These are phyloP conservation scores for Trametes meyenii DNA, from an alignment of 768 basidiomycete species.

Conservation along the genomic window DNA sequence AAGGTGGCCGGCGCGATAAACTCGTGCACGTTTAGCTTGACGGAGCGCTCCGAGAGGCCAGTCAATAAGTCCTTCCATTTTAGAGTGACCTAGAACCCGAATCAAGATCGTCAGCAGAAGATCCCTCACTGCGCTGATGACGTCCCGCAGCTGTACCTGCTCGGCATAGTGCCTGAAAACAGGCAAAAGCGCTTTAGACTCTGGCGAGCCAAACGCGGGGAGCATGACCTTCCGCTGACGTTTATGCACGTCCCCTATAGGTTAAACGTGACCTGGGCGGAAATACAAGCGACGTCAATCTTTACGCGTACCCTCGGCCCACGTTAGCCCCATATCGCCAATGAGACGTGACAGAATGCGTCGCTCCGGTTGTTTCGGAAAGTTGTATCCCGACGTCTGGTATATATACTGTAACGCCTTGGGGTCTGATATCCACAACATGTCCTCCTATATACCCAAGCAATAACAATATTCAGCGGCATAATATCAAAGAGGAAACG, in stretches of 20 bases:
- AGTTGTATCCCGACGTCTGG: slow-evolving; percentile 59
- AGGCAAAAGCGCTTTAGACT: slow-evolving; percentile 38
- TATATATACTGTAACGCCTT: slow-evolving; percentile 62
- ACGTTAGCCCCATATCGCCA: slow-evolving; percentile 55
- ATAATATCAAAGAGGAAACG: not conserved
- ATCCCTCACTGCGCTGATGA: not conserved
- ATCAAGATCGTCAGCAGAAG: not conserved
- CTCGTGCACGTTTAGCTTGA: slow-evolving; percentile 50
- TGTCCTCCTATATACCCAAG: slow-evolving; percentile 45
- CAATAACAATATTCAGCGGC: not conserved
- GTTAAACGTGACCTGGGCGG: not conserved
- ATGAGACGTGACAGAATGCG: slow-evolving; percentile 52
- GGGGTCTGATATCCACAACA: slow-evolving; percentile 56
- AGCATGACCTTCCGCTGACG: slow-evolving; percentile 40
- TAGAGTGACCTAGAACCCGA: slow-evolving; percentile 42
- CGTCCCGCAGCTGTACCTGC: slow-evolving; percentile 21
- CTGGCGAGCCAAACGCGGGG: slow-evolving; percentile 43
- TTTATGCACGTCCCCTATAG: slow-evolving; percentile 31
- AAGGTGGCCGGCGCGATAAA: slow-evolving; percentile 45
- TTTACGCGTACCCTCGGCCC: slow-evolving; percentile 49
- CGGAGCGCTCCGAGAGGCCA: slow-evolving; percentile 42
- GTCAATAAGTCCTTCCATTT: slow-evolving; percentile 57
- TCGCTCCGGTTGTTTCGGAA: slow-evolving; percentile 53
- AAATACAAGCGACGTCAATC: not conserved
- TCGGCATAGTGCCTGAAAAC: slow-evolving; percentile 26